Evolutionary conservation across 495 filamentous ascomycete genomes (phyloP).

Genomic region (Beverwykella pulmonaria): DNA sequence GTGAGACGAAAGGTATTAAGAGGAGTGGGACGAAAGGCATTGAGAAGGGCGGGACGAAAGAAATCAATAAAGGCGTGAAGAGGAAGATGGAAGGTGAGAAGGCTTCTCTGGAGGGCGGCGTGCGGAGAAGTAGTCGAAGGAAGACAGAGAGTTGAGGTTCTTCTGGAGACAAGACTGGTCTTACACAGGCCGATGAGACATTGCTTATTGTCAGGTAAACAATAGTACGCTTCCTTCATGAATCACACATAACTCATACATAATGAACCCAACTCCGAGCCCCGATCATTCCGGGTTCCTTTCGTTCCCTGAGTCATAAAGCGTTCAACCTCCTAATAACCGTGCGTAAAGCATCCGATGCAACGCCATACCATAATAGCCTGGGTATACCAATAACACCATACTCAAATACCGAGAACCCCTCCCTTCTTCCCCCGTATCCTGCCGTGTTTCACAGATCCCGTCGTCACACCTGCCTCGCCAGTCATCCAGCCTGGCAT

Average conservation of each 20-base stretch:
- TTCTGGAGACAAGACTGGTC: too few species aligned
- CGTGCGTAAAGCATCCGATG: not conserved
- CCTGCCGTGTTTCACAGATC: slow-evolving; percentile 64
- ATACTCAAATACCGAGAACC: slow-evolving; percentile 19
- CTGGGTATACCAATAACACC: not conserved
- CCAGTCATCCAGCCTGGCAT: slow-evolving; percentile 95
- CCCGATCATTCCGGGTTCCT: too few species aligned
- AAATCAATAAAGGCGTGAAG: slow-evolving; percentile 11
- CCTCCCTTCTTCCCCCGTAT: slow-evolving; percentile 38
- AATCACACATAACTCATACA: not conserved
- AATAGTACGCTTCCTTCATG: too few species aligned
- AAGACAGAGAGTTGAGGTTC: not conserved
- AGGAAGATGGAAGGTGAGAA: slow-evolving; percentile 13
- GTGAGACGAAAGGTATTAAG: slow-evolving; percentile 3
- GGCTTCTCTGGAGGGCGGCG: not conserved
- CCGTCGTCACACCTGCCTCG: slow-evolving; percentile 76
- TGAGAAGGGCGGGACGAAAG: slow-evolving; percentile 1
- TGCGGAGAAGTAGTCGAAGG: slow-evolving; percentile 19
- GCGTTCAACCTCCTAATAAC: not conserved
- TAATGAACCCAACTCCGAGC: not conserved
- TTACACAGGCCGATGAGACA: too few species aligned
- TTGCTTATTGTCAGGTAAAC: too few species aligned
- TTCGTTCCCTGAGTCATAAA: too few species aligned
- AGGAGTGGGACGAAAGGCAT: not conserved
- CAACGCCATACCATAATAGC: not conserved